Evolutionary conservation across 768 basidiomycete species (phyloP), one percentile per base, ranked within the genome.

Genomic region (Tylopilus vinaceipallidus): DNA sequence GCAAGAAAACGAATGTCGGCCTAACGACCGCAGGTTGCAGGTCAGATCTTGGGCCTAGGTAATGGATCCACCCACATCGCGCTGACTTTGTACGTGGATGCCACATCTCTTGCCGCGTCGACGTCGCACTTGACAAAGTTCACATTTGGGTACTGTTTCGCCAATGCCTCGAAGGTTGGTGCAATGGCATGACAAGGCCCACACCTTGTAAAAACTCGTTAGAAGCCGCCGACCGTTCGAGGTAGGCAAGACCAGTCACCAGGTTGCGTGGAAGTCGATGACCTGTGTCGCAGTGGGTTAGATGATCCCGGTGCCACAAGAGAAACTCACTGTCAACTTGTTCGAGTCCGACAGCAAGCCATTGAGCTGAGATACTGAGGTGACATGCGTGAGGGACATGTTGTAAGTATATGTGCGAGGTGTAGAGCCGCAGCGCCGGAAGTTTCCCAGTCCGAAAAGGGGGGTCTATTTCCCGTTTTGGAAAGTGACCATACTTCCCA

Each of bases 81-180:
- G 22, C 81, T 70, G 51, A 94, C 75, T 4, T 67, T 68, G 63
- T 90, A 89, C 35, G 69, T 42, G 26, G 71, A 60, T 8, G 91
- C 82, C 23, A 93, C 83, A 36, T 91, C 90, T 55, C 58, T 67
- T 17, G 82, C 83, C 42, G 76, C 78, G 57, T 91, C 89, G 16
- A 90, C 83, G 59, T 91, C 88, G 57, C 84, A 87, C 64, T 93
- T 93, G 60, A 92, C 63, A 71, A 94, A 94, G 67, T 88, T 88
- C 50, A 85, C 89, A 42, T 76, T 74, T 20, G 70, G 71, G 63
- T 87, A 83, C 58, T 88, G 71, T 58, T 82, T 84, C 6, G 88
- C 77, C 2, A 93, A 71, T 1, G 77, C 70, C 57, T 91, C 88
- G 53, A 78, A 92, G 0, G 75, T 69, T 2, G 91, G 91, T 3